Evolutionary conservation across 495 filamentous ascomycete genomes (phyloP).

Genomic region (Podospora anserina): DNA sequence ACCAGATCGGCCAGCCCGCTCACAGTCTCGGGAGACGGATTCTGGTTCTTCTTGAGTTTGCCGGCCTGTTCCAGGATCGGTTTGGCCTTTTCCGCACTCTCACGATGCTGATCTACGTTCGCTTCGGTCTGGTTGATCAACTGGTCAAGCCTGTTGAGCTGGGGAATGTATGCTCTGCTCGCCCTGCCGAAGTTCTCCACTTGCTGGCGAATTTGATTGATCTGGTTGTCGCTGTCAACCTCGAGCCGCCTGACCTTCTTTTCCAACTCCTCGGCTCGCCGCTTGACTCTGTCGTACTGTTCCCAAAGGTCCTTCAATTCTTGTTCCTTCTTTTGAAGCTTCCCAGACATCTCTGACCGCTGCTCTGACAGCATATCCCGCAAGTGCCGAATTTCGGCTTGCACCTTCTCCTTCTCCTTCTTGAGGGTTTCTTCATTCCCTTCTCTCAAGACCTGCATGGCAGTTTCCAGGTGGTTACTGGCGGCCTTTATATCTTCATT

Average conservation of each 20-base stretch:
- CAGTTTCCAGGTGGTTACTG: neutral
- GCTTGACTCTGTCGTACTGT: neutral
- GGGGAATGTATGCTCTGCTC: neutral
- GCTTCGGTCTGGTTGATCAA: neutral
- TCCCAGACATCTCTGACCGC: neutral
- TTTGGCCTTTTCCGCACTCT: neutral
- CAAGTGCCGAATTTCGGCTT: neutral
- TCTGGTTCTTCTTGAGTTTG: neutral
- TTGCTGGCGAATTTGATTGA: neutral
- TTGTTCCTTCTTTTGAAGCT: neutral
- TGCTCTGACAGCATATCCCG: neutral
- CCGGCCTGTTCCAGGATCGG: neutral
- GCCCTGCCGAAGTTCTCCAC: neutral
- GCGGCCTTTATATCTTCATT: neutral
- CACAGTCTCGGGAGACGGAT: neutral
- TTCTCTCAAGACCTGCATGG: neutral
- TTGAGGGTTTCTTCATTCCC: neutral
- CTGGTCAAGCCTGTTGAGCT: neutral
- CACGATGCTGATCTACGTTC: neutral
- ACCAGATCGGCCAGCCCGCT: neutral
- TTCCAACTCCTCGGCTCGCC: neutral
- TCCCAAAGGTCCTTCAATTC: constrained; percentile 1
- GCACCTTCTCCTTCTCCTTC: neutral
- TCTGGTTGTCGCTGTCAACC: neutral
- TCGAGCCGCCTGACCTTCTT: constrained; percentile 1